Evolutionary conservation across 2,329 filamentous ascomycete species (phyloP).

Genomic region (Fusarium sp.): DNA sequence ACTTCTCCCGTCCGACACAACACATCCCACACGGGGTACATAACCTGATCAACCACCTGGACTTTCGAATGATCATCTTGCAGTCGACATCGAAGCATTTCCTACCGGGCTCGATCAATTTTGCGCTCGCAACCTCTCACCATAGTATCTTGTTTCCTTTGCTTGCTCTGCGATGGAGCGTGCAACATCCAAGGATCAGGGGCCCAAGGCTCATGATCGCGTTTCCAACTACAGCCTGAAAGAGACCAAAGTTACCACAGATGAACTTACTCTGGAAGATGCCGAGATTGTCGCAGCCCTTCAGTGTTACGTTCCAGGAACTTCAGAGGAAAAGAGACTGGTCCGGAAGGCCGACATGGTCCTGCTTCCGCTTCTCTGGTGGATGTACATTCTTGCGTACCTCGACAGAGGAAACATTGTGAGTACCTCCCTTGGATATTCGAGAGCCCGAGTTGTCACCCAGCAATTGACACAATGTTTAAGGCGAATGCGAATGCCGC

Average conservation of each 20-base stretch:
- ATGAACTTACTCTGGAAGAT: conserved; percentile 20
- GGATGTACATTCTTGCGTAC: conserved; percentile 55
- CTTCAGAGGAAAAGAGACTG: conserved; percentile 35
- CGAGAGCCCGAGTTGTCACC: not conserved
- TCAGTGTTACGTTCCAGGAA: conserved; percentile 45
- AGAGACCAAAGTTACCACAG: conserved; percentile 2
- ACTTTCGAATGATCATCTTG: not conserved
- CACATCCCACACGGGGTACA: not conserved
- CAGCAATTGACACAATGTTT: not conserved
- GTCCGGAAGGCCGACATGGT: conserved; percentile 54
- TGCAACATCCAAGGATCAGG: not conserved
- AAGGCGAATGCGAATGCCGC: conserved; percentile 32
- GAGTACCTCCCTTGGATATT: not conserved
- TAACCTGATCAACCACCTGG: conserved; percentile 4
- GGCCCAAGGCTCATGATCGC: not conserved
- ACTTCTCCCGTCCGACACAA: not conserved
- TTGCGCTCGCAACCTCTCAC: too few relatives aligned
- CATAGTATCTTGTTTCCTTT: too few relatives aligned
- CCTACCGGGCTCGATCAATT: not conserved
- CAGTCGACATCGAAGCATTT: not conserved
- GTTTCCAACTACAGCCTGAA: conserved; percentile 20
- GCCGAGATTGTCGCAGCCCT: conserved; percentile 43
- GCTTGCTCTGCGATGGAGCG: too few relatives aligned
- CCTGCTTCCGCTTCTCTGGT: conserved; percentile 64
- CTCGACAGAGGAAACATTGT: conserved; percentile 48